Evolutionary conservation across 1,284 basidiomycete species (phyloP).

Genomic region (Cystobasidium pallidum): DNA sequence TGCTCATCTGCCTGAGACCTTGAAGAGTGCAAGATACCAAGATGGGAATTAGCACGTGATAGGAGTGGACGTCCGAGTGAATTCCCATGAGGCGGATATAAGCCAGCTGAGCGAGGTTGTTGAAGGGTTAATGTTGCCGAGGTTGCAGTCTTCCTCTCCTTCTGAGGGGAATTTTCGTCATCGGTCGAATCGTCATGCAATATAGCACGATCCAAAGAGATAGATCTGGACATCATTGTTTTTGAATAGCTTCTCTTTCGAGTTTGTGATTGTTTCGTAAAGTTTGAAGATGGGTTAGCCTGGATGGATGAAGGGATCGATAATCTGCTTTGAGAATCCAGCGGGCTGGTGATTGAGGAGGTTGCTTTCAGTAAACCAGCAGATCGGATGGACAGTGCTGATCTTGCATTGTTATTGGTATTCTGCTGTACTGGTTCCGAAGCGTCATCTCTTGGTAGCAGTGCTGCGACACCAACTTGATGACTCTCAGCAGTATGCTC

Average conservation of each 20-base stretch:
- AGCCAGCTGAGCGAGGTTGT: conserved; percentile 3
- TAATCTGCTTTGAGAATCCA: not conserved
- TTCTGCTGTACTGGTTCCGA: not conserved
- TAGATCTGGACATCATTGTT: not conserved
- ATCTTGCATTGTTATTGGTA: not conserved
- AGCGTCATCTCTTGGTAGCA: not conserved
- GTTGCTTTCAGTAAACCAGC: not conserved
- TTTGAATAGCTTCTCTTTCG: conserved; percentile 18
- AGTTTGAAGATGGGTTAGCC: not conserved
- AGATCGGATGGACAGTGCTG: not conserved
- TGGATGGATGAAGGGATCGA: not conserved
- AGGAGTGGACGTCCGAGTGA: conserved; percentile 1
- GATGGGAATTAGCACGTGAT: conserved; percentile 14
- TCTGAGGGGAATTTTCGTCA: conserved; percentile 8
- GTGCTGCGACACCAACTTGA: no score
- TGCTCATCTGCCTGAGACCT: not conserved
- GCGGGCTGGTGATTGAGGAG: not conserved
- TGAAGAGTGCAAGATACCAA: conserved; percentile 6
- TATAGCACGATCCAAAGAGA: conserved; percentile 14
- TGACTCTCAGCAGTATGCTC: no score
- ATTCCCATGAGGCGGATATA: not conserved
- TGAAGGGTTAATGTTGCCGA: not conserved
- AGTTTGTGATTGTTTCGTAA: not conserved
- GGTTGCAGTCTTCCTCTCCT: not conserved
- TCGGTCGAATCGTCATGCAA: conserved; percentile 10